phyloP scores from a whole-genome alignment of 2,329 filamentous ascomycete genomes.

The Scedosporium apiospermum region DNA sequence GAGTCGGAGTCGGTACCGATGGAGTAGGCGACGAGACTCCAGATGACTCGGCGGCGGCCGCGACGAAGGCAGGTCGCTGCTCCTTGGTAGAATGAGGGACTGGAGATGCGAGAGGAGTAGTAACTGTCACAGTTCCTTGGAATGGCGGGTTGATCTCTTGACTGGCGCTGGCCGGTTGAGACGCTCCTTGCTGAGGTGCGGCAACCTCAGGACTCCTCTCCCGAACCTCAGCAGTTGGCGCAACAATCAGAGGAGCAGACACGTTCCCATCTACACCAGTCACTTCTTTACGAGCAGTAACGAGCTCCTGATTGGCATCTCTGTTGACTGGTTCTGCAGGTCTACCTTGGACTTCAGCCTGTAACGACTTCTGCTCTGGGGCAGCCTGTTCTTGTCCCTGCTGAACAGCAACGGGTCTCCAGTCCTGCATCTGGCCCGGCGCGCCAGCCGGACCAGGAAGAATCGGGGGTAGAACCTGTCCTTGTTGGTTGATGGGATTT shows the following conservation, averaged over 20 bases:
- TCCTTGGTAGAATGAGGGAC: background rate
- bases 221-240: background rate
- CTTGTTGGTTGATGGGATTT: background rate
- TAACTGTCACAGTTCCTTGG: background rate
- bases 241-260: background rate
- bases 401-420: constrained; percentile 3
- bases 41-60: background rate
- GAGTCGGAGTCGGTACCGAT: background rate
- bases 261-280: background rate
- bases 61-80: background rate
- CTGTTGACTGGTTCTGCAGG: background rate
- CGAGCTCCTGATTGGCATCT: too few relatives aligned
- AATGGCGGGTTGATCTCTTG: background rate
- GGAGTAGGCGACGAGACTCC: background rate
- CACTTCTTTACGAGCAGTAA: background rate
- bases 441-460: background rate
- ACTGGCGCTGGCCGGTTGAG: background rate
- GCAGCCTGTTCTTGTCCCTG: background rate
- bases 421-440: background rate
- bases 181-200: background rate
- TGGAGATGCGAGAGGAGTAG: background rate
- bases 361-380: background rate
- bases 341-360: background rate
- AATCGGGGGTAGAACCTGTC: background rate
- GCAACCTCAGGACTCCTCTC: background rate